Evolutionary conservation across 305 asterid genomes (phyloP).

Genomic region (Fraxinus paxiana): DNA sequence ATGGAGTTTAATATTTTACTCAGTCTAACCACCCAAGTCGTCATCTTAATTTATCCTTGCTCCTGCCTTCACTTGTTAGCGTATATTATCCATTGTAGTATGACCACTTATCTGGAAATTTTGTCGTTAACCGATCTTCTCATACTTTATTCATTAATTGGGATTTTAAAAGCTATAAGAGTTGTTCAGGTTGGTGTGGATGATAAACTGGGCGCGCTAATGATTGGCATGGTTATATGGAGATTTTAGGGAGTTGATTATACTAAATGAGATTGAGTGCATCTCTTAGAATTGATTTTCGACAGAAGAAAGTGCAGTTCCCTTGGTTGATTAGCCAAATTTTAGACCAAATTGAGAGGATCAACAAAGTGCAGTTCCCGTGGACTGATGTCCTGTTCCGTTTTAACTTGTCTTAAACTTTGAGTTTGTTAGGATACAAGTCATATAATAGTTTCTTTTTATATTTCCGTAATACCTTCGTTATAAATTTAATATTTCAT

Average conservation of each 20-base stretch:
- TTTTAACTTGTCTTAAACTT: too few relatives aligned
- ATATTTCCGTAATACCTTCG: neutral
- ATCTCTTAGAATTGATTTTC: neutral
- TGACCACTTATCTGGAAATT: neutral
- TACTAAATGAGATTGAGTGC: neutral
- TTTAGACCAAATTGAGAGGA: neutral
- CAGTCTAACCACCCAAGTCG: neutral
- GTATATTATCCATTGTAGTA: neutral
- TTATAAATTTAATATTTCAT: neutral
- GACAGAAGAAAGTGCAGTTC: neutral
- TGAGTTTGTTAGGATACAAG: neutral
- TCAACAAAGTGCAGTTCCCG: neutral
- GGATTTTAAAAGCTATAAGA: neutral
- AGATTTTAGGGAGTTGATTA: neutral
- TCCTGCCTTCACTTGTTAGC: neutral
- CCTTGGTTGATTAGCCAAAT: neutral
- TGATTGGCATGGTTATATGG: neutral
- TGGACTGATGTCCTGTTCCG: neutral
- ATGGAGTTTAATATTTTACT: conserved; percentile 5
- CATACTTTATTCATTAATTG: neutral
- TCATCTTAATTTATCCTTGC: neutral
- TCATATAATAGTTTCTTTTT: neutral
- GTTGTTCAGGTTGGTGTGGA: neutral
- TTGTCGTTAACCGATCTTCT: neutral
- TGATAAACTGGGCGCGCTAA: neutral